Evolutionary conservation across 2,329 filamentous ascomycete genomes (phyloP).

Genomic region (Rhynchosporium secalis): DNA sequence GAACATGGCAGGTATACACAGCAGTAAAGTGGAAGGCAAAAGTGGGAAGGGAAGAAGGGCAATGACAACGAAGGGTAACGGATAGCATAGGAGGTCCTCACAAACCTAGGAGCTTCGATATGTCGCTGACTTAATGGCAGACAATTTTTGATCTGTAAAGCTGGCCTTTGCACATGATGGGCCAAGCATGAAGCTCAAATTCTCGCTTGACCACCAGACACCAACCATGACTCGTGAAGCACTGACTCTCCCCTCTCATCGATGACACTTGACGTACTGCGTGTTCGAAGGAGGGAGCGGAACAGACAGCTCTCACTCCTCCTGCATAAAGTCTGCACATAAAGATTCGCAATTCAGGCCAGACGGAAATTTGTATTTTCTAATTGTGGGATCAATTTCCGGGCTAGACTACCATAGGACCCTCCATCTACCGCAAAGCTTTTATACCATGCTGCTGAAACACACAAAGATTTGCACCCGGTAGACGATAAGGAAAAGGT

Average conservation of each 20-base stretch:
- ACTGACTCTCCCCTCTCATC: conserved; percentile 6
- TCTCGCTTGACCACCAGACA: not conserved
- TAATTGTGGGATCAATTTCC: conserved; percentile 42
- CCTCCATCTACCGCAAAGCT: conserved; percentile 41
- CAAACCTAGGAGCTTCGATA: too few species aligned
- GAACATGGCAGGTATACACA: too few species aligned
- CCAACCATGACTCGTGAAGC: conserved; percentile 2
- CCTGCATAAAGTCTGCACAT: not conserved
- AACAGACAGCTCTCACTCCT: not conserved
- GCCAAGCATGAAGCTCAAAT: too few species aligned
- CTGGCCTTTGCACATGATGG: too few species aligned
- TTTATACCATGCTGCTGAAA: conserved; percentile 41
- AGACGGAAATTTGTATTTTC: conserved; percentile 28
- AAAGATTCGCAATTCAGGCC: not conserved
- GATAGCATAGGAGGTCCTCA: too few species aligned
- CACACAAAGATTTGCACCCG: conserved; percentile 39
- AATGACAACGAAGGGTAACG: too few species aligned
- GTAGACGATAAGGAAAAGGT: conserved; percentile 37
- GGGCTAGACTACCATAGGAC: conserved; percentile 41
- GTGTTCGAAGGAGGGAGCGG: not conserved
- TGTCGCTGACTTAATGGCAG: too few species aligned
- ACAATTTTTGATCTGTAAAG: too few species aligned
- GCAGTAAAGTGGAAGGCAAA: too few species aligned
- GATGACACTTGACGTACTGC: not conserved
- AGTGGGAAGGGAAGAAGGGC: too few species aligned